These are phyloP conservation scores for Curvularia hawaiiensis DNA, from an alignment of 2,329 filamentous ascomycete genomes.

Conservation along the genomic window DNA sequence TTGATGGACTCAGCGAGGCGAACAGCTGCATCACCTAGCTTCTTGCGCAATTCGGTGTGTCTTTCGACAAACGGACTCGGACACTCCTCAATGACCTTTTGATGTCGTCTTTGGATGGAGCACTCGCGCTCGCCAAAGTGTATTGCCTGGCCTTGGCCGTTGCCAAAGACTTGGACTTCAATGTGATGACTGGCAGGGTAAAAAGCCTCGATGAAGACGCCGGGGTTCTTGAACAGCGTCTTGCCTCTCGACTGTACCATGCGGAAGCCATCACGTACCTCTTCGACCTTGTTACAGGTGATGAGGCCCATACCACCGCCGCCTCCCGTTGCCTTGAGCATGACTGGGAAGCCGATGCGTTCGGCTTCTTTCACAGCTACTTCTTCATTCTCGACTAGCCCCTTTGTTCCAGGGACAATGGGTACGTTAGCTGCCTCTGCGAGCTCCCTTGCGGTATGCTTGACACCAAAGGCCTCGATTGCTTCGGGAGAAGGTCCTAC, in stretches of 20 bases:
- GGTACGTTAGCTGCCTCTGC: conserved; percentile 60
- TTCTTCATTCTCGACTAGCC: conserved; percentile 50
- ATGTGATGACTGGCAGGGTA: conserved; percentile 62
- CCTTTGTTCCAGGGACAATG: conserved; percentile 60
- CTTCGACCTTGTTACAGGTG: conserved; percentile 14
- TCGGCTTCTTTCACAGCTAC: conserved; percentile 51
- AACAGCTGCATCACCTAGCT: conserved; percentile 70
- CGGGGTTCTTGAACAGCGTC: conserved; percentile 20
- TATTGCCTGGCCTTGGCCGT: conserved; percentile 77
- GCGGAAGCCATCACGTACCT: conserved; percentile 51
- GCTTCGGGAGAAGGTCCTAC: conserved; percentile 61
- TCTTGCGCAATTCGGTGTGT: conserved; percentile 62
- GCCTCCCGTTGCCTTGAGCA: conserved; percentile 65
- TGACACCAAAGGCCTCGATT: conserved; percentile 64
- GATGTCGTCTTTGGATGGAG: conserved; percentile 83
- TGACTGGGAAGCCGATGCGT: conserved; percentile 56
- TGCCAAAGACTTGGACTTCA: conserved; percentile 89
- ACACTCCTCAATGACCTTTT: conserved; percentile 90
- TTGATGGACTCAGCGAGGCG: conserved; percentile 61
- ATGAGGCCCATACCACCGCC: conserved; percentile 62
- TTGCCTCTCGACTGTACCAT: conserved; percentile 58
- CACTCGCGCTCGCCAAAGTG: conserved; percentile 89
- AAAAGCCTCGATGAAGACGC: conserved; percentile 56
- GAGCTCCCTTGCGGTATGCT: conserved; percentile 62
- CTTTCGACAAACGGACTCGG: conserved; percentile 71